Percentiles rank a stretch among this genome's conserved stretches.
Conservation (phyloP, 2,329 filamentous ascomycete genomes). For the Penicillium sp. region DNA sequence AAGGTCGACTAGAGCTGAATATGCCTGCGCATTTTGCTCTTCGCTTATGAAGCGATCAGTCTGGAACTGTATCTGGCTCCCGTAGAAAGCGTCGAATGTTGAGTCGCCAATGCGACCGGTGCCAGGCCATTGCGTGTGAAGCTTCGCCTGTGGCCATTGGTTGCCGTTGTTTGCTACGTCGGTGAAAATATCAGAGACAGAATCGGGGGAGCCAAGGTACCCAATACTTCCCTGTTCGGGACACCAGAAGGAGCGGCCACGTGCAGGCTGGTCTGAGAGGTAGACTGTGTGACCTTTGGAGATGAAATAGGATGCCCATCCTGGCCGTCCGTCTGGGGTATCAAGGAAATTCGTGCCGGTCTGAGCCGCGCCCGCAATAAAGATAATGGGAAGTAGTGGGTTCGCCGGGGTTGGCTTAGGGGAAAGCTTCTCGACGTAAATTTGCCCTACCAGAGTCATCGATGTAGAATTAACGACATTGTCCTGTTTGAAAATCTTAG, state of each 20-base stretch:
- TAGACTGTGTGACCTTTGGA: constrained; percentile 3
- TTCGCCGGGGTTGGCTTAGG: background rate
- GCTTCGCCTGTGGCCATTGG: constrained; percentile 33
- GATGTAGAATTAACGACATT: background rate
- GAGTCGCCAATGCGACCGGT: constrained; percentile 29
- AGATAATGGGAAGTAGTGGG: constrained; percentile 1
- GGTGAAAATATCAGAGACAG: constrained; percentile 1
- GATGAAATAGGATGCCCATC: constrained; percentile 2
- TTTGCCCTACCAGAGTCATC: background rate
- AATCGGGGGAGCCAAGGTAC: background rate
- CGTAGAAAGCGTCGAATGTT: constrained; percentile 28
- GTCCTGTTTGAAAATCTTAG: background rate
- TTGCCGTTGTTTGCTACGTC: constrained; percentile 7
- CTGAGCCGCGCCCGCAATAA: background rate
- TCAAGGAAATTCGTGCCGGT: constrained; percentile 3
- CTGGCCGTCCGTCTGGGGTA: constrained; percentile 3
- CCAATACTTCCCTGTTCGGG: background rate
- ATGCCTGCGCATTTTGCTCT: constrained; percentile 13
- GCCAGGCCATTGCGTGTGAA: constrained; percentile 43
- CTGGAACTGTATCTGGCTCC: constrained; percentile 5
- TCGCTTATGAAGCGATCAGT: constrained; percentile 18
- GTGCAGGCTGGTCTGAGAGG: constrained; percentile 1
- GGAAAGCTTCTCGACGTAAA: constrained; percentile 3
- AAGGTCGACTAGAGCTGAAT: constrained; percentile 22
- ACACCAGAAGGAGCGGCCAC: background rate